phyloP scores from a whole-genome alignment of 2,329 filamentous ascomycete genomes.

The Colletotrichum spaethianum region DNA sequence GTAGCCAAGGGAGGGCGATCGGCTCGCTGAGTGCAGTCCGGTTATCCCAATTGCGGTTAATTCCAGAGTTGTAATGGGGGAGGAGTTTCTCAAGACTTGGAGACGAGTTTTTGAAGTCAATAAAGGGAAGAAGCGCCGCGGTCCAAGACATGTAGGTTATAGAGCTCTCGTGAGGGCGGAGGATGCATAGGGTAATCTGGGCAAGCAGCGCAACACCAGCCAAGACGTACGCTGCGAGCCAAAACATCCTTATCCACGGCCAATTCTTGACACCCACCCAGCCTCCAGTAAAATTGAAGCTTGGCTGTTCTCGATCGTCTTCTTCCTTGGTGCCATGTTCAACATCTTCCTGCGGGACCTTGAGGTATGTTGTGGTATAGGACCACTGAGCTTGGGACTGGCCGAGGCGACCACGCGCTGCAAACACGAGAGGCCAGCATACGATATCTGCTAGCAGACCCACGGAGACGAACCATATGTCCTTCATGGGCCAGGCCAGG shows the following conservation, averaged over 20 bases:
- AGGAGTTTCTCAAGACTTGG: slow-evolving; percentile 46
- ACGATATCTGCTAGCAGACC: not conserved
- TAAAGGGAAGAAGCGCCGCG: slow-evolving; percentile 49
- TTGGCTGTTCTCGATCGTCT: not conserved
- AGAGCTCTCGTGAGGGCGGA: slow-evolving; percentile 49
- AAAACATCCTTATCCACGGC: not conserved
- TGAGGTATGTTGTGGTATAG: not conserved
- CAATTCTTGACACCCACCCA: not conserved
- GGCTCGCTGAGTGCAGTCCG: slow-evolving; percentile 47
- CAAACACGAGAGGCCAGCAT: not conserved
- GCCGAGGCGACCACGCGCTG: not conserved
- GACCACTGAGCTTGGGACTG: not conserved
- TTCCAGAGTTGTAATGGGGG: slow-evolving; percentile 43
- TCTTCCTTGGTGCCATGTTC: not conserved
- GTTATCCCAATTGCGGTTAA: slow-evolving; percentile 48
- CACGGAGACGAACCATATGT: not conserved
- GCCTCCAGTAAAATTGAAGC: not conserved
- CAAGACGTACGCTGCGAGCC: not conserved
- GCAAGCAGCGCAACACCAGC: not conserved
- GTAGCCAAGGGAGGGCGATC: slow-evolving; percentile 47
- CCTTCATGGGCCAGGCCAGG: not conserved
- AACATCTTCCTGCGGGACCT: not conserved
- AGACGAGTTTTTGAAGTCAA: slow-evolving; percentile 50
- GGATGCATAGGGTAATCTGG: slow-evolving; percentile 18
- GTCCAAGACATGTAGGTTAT: slow-evolving; percentile 55